Conservation (phyloP, 139 green algal genomes). For the Chlorella sp. region DNA sequence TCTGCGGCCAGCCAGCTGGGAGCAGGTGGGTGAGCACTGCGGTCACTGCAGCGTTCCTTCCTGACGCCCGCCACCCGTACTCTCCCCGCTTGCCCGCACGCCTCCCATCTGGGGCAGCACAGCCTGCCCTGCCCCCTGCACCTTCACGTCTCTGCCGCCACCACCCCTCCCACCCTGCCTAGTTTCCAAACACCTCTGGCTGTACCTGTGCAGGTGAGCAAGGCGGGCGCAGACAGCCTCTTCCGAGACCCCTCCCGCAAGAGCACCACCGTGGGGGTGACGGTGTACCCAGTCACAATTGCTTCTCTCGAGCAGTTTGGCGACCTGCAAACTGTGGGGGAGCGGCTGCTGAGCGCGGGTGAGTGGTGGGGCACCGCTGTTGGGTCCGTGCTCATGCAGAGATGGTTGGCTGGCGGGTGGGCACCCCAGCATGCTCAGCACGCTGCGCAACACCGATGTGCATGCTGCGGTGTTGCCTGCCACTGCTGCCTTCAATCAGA, state of each 20-base stretch:
- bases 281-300: constrained; percentile 11
- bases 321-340: constrained; percentile 56
- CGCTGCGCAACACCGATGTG: no score
- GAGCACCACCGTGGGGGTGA: constrained; percentile 74
- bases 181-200: neutral
- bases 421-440: no score
- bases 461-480: no score
- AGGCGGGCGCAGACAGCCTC: constrained; percentile 77
- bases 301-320: constrained; percentile 60
- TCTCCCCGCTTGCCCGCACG: neutral
- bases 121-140: neutral
- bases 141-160: neutral
- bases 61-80: neutral
- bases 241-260: constrained; percentile 73
- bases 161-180: neutral
- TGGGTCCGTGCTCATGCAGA: neutral
- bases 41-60: neutral
- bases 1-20: constrained; percentile 34
- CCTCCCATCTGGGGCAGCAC: neutral
- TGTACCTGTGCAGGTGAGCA: constrained; percentile 20
- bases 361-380: constrained; percentile 47
- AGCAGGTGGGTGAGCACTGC: constrained; percentile 20
- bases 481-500: no score
- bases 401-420: neutral
- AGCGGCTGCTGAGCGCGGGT: constrained; percentile 67